Percentiles rank a stretch among this genome's conserved stretches.
Evolutionary conservation across 345 rosid genomes (phyloP).

Genomic region (Garcia nutans): DNA sequence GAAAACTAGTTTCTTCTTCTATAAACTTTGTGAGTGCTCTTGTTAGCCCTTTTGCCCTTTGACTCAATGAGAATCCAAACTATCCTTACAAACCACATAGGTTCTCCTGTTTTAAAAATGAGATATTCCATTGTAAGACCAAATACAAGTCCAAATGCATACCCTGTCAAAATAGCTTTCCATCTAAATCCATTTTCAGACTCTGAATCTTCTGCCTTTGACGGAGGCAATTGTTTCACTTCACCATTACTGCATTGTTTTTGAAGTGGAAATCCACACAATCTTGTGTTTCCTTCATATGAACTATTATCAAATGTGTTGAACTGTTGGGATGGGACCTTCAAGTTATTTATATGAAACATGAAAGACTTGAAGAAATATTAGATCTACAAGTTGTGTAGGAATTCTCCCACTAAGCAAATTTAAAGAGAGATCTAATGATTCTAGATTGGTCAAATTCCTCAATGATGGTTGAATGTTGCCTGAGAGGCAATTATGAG

Average conservation of each 20-base stretch:
- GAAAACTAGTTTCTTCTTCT: too few relatives aligned
- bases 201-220: not conserved
- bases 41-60: too few relatives aligned
- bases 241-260: not conserved
- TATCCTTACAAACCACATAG: not conserved
- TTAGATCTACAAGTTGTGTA: not conserved
- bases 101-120: not conserved
- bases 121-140: not conserved
- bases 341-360: conserved; percentile 8
- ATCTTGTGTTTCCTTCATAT: conserved; percentile 9
- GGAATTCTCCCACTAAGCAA: conserved; percentile 8
- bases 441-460: not conserved
- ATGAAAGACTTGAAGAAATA: not conserved
- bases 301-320: not conserved
- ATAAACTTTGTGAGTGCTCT: too few relatives aligned
- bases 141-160: conserved; percentile 12
- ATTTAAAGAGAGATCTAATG: conserved; percentile 16
- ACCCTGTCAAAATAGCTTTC: conserved; percentile 17
- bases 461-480: not conserved
- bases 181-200: conserved; percentile 5
- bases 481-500: not conserved
- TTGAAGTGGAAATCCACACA: conserved; percentile 23
- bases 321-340: conserved; percentile 16
- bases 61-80: too few relatives aligned
- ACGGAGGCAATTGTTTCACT: not conserved